Conservation (phyloP, 768 basidiomycete genomes). For the Neoboletus magnificus region DNA sequence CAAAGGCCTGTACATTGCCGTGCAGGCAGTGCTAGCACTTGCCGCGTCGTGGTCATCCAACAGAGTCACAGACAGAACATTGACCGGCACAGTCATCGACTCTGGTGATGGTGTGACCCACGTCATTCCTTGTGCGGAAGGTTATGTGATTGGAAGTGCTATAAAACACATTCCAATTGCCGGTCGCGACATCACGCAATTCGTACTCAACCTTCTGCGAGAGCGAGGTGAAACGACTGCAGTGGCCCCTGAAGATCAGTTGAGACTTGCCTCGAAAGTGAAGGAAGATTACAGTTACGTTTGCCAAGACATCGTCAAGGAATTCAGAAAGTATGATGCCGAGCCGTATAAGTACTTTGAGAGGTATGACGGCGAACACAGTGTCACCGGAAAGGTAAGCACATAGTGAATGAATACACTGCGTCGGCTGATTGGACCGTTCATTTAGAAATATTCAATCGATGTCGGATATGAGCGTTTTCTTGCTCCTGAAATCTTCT, state of each 20-base stretch:
- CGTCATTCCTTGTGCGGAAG: slow-evolving; percentile 94
- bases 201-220: slow-evolving; percentile 92
- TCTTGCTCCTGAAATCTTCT: slow-evolving; percentile 98
- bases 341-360: slow-evolving; percentile 96
- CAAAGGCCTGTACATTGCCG: slow-evolving; percentile 96
- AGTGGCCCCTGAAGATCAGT: slow-evolving; percentile 95
- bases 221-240: slow-evolving; percentile 88
- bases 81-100: slow-evolving; percentile 97
- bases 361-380: slow-evolving; percentile 90
- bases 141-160: slow-evolving; percentile 97
- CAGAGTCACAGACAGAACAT: slow-evolving; percentile 82
- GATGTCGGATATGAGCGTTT: slow-evolving; percentile 99
- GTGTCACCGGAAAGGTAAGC: slow-evolving; percentile 84
- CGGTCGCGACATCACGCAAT: slow-evolving; percentile 94
- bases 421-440: slow-evolving; percentile 5
- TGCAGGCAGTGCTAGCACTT: slow-evolving; percentile 96
- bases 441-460: slow-evolving; percentile 77
- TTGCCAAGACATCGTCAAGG: slow-evolving; percentile 97
- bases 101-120: slow-evolving; percentile 99
- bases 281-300: slow-evolving; percentile 99
- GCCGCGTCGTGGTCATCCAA: slow-evolving; percentile 97
- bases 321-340: slow-evolving; percentile 96
- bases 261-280: slow-evolving; percentile 86
- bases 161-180: slow-evolving; percentile 99
- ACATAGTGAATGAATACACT: background rate